phyloP scores from a whole-genome alignment of 768 basidiomycete species.

The Auriscalpium vulgare region DNA sequence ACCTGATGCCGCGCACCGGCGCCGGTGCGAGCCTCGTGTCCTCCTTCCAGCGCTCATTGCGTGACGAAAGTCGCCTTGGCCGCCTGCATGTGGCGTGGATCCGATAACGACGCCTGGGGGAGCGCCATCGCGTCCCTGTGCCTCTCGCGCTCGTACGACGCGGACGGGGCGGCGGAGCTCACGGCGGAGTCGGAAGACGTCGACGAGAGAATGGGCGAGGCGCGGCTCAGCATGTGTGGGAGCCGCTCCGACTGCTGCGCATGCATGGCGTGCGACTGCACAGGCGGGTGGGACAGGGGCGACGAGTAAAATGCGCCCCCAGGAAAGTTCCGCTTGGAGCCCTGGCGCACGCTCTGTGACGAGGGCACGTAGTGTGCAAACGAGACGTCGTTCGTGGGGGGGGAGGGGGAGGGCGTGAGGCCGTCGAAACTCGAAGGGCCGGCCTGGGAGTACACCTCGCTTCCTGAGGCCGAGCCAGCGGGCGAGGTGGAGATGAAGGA shows the following conservation, averaged over 20 bases:
- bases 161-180: constrained; percentile 10
- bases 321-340: constrained; percentile 16
- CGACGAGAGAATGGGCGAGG: constrained; percentile 13
- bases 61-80: constrained; percentile 14
- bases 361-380: constrained; percentile 48
- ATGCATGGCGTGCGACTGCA: constrained; percentile 13
- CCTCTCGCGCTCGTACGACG: constrained; percentile 14
- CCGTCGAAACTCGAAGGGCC: constrained; percentile 36
- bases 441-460: constrained; percentile 34
- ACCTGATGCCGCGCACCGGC: no score
- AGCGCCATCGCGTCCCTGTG: constrained; percentile 8
- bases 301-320: constrained; percentile 34
- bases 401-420: constrained; percentile 58
- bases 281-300: constrained; percentile 38
- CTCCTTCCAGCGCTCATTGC: constrained; percentile 2
- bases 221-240: constrained; percentile 9
- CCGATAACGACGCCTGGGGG: constrained; percentile 4
- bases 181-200: constrained; percentile 12
- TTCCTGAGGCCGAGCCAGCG: constrained; percentile 48
- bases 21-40: no score
- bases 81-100: constrained; percentile 7
- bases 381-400: constrained; percentile 41
- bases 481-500: constrained; percentile 40
- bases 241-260: constrained; percentile 1
- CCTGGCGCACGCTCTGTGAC: constrained; percentile 23